A percentile compares a stretch with the other conserved stretches of the same genome.
Conservation (phyloP, 2,329 filamentous ascomycete genomes). For the Aschersonia sp. region DNA sequence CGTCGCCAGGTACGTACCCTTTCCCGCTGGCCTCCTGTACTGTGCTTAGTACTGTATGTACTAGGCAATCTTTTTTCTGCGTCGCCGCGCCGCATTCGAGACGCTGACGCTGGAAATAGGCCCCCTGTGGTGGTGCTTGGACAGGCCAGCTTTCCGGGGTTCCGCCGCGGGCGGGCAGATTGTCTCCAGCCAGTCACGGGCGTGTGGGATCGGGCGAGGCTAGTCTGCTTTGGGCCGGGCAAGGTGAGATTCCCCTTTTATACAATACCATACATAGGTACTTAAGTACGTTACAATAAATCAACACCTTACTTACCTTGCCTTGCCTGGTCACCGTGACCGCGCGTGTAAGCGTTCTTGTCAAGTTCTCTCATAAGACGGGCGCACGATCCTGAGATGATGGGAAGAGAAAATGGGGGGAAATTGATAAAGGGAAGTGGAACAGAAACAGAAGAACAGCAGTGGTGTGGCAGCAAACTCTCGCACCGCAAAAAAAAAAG, state of each 20-base stretch:
- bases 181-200: background rate
- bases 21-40: background rate
- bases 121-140: background rate
- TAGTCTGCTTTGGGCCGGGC: conserved; percentile 1
- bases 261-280: background rate
- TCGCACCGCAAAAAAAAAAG: too few species aligned
- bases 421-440: too few species aligned
- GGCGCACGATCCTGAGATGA: too few species aligned
- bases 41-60: too few species aligned
- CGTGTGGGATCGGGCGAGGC: background rate
- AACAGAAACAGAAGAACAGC: too few species aligned
- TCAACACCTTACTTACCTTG: too few species aligned
- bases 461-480: too few species aligned
- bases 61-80: background rate
- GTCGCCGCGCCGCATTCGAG: background rate
- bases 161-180: background rate
- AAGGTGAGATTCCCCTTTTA: conserved; percentile 1
- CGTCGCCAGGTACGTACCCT: conserved; percentile 1
- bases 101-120: background rate
- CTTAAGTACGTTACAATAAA: background rate
- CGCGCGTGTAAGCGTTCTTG: too few species aligned
- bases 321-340: too few species aligned
- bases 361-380: too few species aligned
- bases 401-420: too few species aligned
- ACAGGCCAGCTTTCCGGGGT: background rate